Evolutionary conservation across 2,329 filamentous ascomycete genomes (phyloP).

Genomic region (Colletotrichum abscissum): DNA sequence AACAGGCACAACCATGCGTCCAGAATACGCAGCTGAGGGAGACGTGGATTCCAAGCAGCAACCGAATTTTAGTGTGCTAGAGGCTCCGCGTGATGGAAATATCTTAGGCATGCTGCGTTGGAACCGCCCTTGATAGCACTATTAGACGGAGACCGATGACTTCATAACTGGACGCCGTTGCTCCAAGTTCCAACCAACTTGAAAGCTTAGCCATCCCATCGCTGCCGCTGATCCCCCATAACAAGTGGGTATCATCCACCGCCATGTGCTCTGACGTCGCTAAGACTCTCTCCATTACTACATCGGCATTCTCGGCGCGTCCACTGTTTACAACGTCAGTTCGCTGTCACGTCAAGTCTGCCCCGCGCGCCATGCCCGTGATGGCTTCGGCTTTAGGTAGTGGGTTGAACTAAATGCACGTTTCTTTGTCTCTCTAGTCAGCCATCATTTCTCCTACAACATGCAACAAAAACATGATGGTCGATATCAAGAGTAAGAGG

Average conservation of each 20-base stretch:
- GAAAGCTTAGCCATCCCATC: neutral
- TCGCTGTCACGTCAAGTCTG: neutral
- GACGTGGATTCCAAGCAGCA: neutral
- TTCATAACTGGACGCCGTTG: neutral
- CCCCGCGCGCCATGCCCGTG: neutral
- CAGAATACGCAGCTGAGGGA: neutral
- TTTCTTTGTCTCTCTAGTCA: too few relatives aligned
- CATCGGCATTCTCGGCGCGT: neutral
- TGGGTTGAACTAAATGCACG: neutral
- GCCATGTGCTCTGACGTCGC: neutral
- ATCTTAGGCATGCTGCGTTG: neutral
- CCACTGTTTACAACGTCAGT: neutral
- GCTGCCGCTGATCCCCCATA: neutral
- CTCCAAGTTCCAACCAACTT: neutral
- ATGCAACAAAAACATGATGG: neutral
- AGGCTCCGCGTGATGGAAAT: neutral
- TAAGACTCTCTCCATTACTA: neutral
- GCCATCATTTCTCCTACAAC: too few relatives aligned
- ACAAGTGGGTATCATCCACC: neutral
- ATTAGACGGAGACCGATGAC: neutral
- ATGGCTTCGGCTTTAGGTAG: neutral
- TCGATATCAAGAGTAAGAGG: too few relatives aligned
- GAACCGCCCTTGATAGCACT: neutral
- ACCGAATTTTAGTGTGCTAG: neutral
- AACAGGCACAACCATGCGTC: neutral